Conservation (phyloP, 169 alveolate species). For the Amoebophrya sp. region DNA sequence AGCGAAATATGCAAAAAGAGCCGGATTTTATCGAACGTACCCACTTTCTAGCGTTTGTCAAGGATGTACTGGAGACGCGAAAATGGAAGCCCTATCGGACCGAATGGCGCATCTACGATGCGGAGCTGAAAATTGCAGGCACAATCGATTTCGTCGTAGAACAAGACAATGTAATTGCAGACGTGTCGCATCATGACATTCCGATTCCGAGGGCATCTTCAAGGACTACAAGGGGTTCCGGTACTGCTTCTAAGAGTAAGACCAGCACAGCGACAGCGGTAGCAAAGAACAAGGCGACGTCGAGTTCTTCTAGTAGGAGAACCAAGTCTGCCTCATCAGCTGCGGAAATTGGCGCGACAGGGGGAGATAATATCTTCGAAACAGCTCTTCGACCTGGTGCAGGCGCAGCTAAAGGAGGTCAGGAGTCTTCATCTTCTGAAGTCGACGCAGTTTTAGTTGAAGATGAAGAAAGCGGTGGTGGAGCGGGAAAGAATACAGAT, state of each 20-base stretch:
- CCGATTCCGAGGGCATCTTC: not conserved
- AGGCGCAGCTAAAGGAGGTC: too few relatives aligned
- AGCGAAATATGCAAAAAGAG: too few relatives aligned
- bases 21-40: not conserved
- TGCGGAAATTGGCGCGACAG: not conserved
- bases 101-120: not conserved
- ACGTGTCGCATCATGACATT: not conserved
- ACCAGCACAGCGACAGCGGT: not conserved
- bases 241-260: too few relatives aligned
- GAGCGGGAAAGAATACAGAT: too few relatives aligned
- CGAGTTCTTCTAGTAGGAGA: not conserved
- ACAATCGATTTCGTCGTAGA: not conserved
- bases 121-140: not conserved
- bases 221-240: too few relatives aligned
- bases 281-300: not conserved
- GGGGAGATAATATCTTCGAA: not conserved
- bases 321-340: not conserved
- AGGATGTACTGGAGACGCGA: not conserved
- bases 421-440: too few relatives aligned
- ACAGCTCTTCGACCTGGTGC: too few relatives aligned
- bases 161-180: not conserved
- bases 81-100: constrained; percentile 9
- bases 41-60: not conserved
- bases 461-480: not conserved
- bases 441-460: too few relatives aligned